Evolutionary conservation across 2,329 filamentous ascomycete species (phyloP).

Genomic region (Dryadomyces quercivorus): DNA sequence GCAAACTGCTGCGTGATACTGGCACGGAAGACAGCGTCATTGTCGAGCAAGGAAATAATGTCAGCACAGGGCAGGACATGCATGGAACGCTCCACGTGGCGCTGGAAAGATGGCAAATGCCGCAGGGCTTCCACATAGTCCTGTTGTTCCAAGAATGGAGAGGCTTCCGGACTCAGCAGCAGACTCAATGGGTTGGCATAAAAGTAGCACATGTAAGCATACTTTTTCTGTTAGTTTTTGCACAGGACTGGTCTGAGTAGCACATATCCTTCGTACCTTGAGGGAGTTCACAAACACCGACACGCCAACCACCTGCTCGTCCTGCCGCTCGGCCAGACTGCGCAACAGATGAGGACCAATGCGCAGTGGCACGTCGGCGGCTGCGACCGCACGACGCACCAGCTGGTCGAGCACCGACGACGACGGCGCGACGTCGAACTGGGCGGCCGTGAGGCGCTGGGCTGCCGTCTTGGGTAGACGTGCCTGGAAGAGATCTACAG

Average conservation of each 20-base stretch:
- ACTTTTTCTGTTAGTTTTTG: constrained; percentile 30
- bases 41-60: constrained; percentile 24
- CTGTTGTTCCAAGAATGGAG: constrained; percentile 21
- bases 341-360: constrained; percentile 52
- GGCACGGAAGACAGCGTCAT: neutral
- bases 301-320: constrained; percentile 65
- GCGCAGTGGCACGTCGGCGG: constrained; percentile 41
- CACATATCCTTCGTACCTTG: constrained; percentile 34
- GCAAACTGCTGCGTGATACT: constrained; percentile 30
- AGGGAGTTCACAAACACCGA: constrained; percentile 59
- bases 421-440: constrained; percentile 68
- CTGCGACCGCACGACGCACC: constrained; percentile 53
- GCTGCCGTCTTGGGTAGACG: constrained; percentile 58
- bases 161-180: constrained; percentile 32
- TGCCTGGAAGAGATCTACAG: constrained; percentile 66
- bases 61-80: constrained; percentile 26
- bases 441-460: constrained; percentile 53
- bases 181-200: constrained; percentile 66
- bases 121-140: constrained; percentile 58
- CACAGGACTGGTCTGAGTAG: neutral
- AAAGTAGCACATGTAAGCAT: constrained; percentile 78
- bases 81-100: constrained; percentile 35
- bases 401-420: constrained; percentile 60
- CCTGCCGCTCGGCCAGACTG: constrained; percentile 57
- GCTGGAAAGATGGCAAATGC: constrained; percentile 55